Evolutionary conservation across 2,329 filamentous ascomycete genomes (phyloP), one percentile per base, ranked within the genome.

Genomic region (Neocatenulostroma microsporum): DNA sequence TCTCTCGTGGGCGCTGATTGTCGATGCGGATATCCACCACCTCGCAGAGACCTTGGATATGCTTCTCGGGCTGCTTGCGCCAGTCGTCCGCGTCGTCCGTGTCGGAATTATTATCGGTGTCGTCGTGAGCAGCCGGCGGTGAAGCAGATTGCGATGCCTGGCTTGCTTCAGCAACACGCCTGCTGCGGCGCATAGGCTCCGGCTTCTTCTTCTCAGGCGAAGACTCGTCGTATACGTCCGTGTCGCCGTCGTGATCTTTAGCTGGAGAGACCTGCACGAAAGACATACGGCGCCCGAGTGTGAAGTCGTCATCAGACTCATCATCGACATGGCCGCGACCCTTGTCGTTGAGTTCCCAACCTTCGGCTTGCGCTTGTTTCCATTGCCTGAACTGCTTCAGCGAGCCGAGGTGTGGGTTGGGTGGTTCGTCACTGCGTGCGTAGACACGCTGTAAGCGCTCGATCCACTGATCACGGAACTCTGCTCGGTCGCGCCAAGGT

Each of bases 381-480:
- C 58, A 67, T 31, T 63, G 48, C 14, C 59, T 46, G 39, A 60
- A 68, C n/a, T 66, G 61, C 37, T 56, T 55, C 8, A 67, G 41
- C 0, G 66, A 69, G 12, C 58, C 61, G 10, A 70, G 55, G 30
- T 64, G 50, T 3, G 57, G 51, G 33, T 52, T 58, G 2, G 74
- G 74, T 3, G 68, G 56, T 14, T 61, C 45, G 12, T 57, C 60
- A 2, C 58, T 62, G 12, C 76, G 68, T 32, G 78, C 69, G 50
- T 85, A 88, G 3, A 86, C 72, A 10, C 67, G 69, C 37, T 78
- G 73, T 34, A 95, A 66, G 44, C 71, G 78, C n/a, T 73, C 68
- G 33, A 78, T 78, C 84, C 87, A 94, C 46, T 76, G 74, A 47
- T 82, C 77, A 25, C 88, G 76, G 52, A 95, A 80, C n/a, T 73